Evolutionary conservation across 257 asterid genomes (phyloP).

Genomic region (Cinchona pubescens): DNA sequence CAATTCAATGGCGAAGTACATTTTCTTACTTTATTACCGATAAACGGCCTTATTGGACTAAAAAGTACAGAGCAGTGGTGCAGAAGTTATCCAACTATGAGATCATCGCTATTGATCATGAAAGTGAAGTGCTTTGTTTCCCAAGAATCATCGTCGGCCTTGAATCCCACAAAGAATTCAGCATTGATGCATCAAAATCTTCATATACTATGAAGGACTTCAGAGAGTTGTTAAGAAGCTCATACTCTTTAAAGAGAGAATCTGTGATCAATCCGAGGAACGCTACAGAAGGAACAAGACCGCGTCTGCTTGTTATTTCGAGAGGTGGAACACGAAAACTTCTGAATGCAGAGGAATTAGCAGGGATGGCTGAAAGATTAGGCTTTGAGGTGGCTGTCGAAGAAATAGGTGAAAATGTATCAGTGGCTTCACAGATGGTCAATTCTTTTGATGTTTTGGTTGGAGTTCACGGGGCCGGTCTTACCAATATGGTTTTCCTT

Average conservation of each 20-base stretch:
- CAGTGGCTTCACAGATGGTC: constrained; percentile 23
- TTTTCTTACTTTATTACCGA: constrained; percentile 42
- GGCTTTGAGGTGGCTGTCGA: constrained; percentile 42
- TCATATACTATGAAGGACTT: constrained; percentile 36
- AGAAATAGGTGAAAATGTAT: constrained; percentile 22
- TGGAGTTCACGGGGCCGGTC: constrained; percentile 80
- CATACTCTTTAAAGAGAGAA: constrained; percentile 33
- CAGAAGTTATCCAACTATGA: constrained; percentile 38
- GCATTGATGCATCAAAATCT: constrained; percentile 29
- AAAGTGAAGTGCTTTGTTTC: constrained; percentile 38
- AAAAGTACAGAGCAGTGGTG: constrained; percentile 29
- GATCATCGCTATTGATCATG: constrained; percentile 33
- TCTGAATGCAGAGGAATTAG: constrained; percentile 27
- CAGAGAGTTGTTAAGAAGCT: constrained; percentile 32
- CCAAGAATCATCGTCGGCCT: constrained; percentile 47
- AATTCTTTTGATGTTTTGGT: constrained; percentile 56
- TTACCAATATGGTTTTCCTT: constrained; percentile 65
- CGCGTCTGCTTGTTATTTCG: constrained; percentile 47
- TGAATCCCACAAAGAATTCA: constrained; percentile 32
- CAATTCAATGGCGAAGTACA: constrained; percentile 33
- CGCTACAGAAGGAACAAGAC: neutral
- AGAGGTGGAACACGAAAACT: constrained; percentile 38
- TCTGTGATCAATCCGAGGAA: neutral
- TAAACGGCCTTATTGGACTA: constrained; percentile 26
- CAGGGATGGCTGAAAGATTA: constrained; percentile 27